Conservation (phyloP, 305 asterid species). For the Solanum hybrid region DNA sequence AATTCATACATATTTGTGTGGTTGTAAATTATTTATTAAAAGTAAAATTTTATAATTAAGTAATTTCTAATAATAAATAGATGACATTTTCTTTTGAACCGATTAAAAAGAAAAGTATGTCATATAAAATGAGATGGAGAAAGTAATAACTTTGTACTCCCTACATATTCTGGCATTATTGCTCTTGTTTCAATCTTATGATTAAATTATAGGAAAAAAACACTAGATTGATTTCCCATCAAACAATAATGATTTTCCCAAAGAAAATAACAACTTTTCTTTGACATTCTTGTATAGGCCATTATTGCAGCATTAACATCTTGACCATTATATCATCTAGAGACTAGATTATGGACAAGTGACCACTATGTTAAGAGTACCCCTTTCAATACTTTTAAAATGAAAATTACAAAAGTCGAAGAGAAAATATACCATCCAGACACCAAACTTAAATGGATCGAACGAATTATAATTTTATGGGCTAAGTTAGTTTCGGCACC, state of each 20-base stretch:
- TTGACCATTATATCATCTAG: background rate
- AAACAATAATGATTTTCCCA: background rate
- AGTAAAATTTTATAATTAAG: background rate
- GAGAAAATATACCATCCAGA: background rate
- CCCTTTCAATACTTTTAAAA: background rate
- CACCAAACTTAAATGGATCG: background rate
- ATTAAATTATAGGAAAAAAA: background rate
- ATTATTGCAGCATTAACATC: background rate
- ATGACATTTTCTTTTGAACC: too few species aligned
- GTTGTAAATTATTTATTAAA: too few species aligned
- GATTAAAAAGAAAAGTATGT: too few species aligned
- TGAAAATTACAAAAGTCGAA: background rate
- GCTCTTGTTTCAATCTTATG: background rate
- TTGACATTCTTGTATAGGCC: background rate
- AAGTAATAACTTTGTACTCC: background rate
- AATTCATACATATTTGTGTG: too few species aligned
- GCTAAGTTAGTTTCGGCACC: background rate
- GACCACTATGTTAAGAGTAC: background rate
- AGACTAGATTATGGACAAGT: background rate
- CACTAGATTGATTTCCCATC: background rate
- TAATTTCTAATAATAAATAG: too few species aligned
- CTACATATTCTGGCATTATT: background rate
- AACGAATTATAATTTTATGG: background rate
- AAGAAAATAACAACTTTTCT: background rate
- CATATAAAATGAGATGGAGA: background rate